phyloP scores from a whole-genome alignment of 257 asterid genomes.

The Cordia subcordata region DNA sequence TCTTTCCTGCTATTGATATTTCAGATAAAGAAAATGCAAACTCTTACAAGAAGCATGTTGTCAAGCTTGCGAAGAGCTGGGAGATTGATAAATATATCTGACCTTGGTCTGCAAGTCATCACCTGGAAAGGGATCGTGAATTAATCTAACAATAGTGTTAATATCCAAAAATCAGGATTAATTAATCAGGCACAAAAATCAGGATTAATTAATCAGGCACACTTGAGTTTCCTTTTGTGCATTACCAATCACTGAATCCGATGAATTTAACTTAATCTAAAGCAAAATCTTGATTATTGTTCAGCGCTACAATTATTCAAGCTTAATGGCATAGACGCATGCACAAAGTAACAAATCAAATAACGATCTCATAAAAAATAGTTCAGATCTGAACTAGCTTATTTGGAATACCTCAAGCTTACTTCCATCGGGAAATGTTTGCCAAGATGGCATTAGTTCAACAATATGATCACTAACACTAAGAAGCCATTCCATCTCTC shows the following conservation, averaged over 20 bases:
- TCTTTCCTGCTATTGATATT: not conserved
- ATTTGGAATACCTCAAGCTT: conserved; percentile 64
- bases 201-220: no score
- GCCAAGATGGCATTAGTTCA: conserved; percentile 74
- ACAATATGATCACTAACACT: conserved; percentile 69
- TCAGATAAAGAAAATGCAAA: not conserved
- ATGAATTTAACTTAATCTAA: no score
- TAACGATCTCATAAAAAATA: not conserved
- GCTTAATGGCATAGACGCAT: not conserved
- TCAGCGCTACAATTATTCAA: no score
- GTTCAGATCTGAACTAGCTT: not conserved
- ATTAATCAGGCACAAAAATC: no score
- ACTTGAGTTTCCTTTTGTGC: no score
- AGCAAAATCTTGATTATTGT: no score
- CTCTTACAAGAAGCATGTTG: conserved; percentile 80
- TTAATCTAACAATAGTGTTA: not conserved
- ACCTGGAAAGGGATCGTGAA: conserved; percentile 40
- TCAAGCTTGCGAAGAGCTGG: conserved; percentile 97
- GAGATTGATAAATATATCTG: conserved; percentile 67
- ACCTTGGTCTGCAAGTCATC: conserved; percentile 78
- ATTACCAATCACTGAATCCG: no score
- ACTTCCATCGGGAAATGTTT: conserved; percentile 73
- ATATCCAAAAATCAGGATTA: not conserved
- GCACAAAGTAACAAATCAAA: not conserved
- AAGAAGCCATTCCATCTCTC: conserved; percentile 82